Base-by-base conservation (phyloP, 768 basidiomycete genomes). In the Rhodotorula kratochvilovae region DNA sequence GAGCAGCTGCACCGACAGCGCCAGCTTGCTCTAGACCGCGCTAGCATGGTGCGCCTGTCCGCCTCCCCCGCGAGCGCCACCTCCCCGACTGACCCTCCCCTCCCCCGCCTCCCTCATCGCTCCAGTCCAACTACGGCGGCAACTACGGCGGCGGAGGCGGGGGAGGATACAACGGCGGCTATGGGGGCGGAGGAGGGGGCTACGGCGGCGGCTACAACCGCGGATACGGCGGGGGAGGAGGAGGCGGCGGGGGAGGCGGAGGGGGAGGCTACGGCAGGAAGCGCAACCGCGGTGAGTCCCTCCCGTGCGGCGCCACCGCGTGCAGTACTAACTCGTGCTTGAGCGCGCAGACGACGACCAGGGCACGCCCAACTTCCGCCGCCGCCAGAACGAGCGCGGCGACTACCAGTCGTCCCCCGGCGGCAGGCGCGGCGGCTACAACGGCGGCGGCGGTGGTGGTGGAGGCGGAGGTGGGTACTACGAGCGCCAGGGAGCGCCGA, bases 311-410 rank as follows among this genome's bases (percentile, higher is more conserved):
- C 23, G 12, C 17, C 1, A 6, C 29, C 15, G 11, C 5, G 4
- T 12, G 19, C 23, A 3, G 27, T 13, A 13, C 39, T 39, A 39
- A 39, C n/a, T n/a, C n/a, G 3, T 11, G 5, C 35, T 4, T 7
- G 12, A 21, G 23, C 53, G 61, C 51, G 68, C 65, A 71, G 79
- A 70, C 72, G 79, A 63, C 58, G 77, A 59, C 61, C 31, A 46
- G 45, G 74, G 73, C 74, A 57, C 67, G 31, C 50, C 36, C 43
- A 53, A 27, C 53, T 50, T 55, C 46, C 36, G 46, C 19, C 55
- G 48, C 11, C 46, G 55, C 23, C 61, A 53, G 16, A 62, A 43
- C 54, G 59, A 63, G 33, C 65, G 64, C 21, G 58, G 73, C 54
- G 68, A 77, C 54, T 67, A 42, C 54, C 60, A 63, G n/a, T 21